A percentile compares a stretch with the other conserved stretches of the same genome.
phyloP scores from a whole-genome alignment of 768 basidiomycete genomes.

The Thelephora ganbajun region DNA sequence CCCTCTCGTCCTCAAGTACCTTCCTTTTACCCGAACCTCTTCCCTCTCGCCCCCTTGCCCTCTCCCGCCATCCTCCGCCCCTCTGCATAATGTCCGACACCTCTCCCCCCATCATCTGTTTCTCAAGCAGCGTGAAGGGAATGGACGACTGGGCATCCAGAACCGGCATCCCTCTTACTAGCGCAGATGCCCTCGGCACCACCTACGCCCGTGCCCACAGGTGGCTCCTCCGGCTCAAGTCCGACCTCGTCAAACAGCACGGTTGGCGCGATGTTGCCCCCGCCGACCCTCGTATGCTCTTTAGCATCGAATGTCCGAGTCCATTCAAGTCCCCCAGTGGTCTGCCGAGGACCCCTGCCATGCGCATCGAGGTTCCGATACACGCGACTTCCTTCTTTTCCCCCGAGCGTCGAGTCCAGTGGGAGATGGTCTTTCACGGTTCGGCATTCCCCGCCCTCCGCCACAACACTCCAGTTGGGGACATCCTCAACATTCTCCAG shows the following conservation, averaged over 20 bases:
- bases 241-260: slow-evolving; percentile 49
- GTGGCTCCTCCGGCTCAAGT: slow-evolving; percentile 53
- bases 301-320: slow-evolving; percentile 64
- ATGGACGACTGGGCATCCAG: slow-evolving; percentile 77
- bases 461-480: slow-evolving; percentile 22
- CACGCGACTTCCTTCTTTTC: slow-evolving; percentile 80
- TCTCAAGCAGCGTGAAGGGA: neutral
- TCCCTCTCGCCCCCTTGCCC: neutral
- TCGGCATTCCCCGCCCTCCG: slow-evolving; percentile 24
- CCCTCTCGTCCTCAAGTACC: too few species aligned
- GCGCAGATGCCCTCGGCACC: slow-evolving; percentile 67
- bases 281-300: slow-evolving; percentile 58
- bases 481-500: slow-evolving; percentile 25
- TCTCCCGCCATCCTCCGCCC: neutral
- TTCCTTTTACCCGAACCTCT: too few species aligned
- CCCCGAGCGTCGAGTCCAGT: slow-evolving; percentile 71
- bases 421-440: slow-evolving; percentile 76
- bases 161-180: slow-evolving; percentile 70
- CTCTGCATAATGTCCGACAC: neutral
- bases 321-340: slow-evolving; percentile 68
- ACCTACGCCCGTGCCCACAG: slow-evolving; percentile 73
- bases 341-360: slow-evolving; percentile 62
- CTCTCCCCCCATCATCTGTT: neutral
- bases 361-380: slow-evolving; percentile 59
- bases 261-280: slow-evolving; percentile 52